Percentiles rank a stretch among this genome's conserved stretches.
Conservation (phyloP, 257 asterid species). For the Capsicum baccatum region DNA sequence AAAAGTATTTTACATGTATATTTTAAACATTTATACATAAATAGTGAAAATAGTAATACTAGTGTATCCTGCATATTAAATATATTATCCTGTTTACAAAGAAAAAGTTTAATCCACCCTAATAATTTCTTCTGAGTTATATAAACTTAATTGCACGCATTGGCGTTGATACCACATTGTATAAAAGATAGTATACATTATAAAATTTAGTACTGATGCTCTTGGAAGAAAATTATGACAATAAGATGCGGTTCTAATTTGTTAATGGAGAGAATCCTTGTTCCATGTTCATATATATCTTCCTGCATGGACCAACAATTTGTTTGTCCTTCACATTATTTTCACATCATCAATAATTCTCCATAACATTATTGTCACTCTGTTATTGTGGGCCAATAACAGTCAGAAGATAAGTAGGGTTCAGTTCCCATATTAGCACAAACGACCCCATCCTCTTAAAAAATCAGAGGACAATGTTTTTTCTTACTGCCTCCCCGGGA, state of each 20-base stretch:
- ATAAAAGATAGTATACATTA: not conserved
- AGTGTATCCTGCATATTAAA: not conserved
- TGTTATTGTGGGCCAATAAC: constrained; percentile 23
- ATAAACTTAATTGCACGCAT: not conserved
- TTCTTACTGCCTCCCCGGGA: not conserved
- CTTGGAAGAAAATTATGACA: not conserved
- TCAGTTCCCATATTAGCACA: not conserved
- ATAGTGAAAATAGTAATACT: not conserved
- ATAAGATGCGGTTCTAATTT: not conserved
- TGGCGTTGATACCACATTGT: not conserved
- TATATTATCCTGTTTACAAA: no score
- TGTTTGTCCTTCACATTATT: not conserved
- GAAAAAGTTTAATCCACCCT: no score
- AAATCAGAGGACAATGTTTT: not conserved
- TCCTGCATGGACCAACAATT: constrained; percentile 15
- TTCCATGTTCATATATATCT: not conserved
- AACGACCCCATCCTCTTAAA: not conserved
- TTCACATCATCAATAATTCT: not conserved
- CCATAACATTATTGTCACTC: constrained; percentile 14
- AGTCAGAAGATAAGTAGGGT: constrained; percentile 24
- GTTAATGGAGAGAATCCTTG: not conserved
- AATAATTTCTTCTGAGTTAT: not conserved
- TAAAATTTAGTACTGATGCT: not conserved
- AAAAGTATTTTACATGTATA: not conserved
- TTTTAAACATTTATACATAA: not conserved